These are phyloP conservation scores for Microcos paniculata DNA, from an alignment of 345 rosid genomes.

Conservation along the genomic window DNA sequence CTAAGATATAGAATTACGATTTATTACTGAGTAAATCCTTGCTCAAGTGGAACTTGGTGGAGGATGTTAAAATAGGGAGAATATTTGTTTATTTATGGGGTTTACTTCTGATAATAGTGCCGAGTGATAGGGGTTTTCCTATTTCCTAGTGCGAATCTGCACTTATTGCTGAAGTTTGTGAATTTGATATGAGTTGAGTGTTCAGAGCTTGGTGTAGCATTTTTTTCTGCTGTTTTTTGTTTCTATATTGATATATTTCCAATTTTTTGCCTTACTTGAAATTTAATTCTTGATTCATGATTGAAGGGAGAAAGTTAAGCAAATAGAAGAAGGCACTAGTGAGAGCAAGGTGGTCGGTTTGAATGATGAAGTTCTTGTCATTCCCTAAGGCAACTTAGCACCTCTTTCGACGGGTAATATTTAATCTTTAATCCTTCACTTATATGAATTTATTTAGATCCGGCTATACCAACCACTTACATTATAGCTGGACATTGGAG, in stretches of 20 bases:
- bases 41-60: not conserved
- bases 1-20: not conserved
- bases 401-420: conserved; percentile 39
- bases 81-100: not conserved
- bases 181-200: conserved; percentile 1
- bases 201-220: not conserved
- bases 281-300: conserved; percentile 22
- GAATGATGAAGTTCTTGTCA: conserved; percentile 36
- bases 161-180: not conserved
- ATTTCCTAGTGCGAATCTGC: not conserved
- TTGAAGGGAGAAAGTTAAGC: conserved; percentile 38
- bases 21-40: not conserved
- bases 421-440: conserved; percentile 2
- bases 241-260: conserved; percentile 1
- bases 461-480: not conserved
- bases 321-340: conserved; percentile 25
- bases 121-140: not conserved
- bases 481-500: not conserved
- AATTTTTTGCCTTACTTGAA: conserved; percentile 9
- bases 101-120: not conserved
- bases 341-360: conserved; percentile 21
- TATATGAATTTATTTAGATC: conserved; percentile 1
- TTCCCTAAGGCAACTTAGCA: conserved; percentile 41
- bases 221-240: conserved; percentile 2
- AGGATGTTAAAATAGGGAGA: not conserved